Evolutionary conservation across 2,329 filamentous ascomycete genomes (phyloP).

Genomic region (Pleurostoma richardsiae): DNA sequence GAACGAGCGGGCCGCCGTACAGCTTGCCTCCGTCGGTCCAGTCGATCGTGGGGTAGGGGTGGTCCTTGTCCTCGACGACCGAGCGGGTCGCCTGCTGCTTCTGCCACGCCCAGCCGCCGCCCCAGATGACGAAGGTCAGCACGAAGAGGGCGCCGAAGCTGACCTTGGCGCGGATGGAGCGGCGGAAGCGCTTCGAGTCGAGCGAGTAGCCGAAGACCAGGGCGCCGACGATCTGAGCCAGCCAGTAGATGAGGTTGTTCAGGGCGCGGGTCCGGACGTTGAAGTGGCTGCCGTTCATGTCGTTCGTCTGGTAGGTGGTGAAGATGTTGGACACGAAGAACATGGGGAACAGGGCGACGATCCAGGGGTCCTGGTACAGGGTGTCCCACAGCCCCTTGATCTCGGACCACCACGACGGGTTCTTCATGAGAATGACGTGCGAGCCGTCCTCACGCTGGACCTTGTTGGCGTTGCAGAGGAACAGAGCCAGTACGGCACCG

Average conservation of each 20-base stretch:
- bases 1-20: slow-evolving; percentile 76
- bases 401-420: slow-evolving; percentile 81
- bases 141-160: slow-evolving; percentile 58
- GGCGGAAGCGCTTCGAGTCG: slow-evolving; percentile 54
- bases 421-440: slow-evolving; percentile 81
- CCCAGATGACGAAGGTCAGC: slow-evolving; percentile 76
- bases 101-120: slow-evolving; percentile 76
- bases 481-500: slow-evolving; percentile 65
- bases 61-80: slow-evolving; percentile 15
- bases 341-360: slow-evolving; percentile 74
- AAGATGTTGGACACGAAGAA: slow-evolving; percentile 79
- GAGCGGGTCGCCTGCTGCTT: slow-evolving; percentile 50
- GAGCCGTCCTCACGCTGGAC: slow-evolving; percentile 75
- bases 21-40: slow-evolving; percentile 54
- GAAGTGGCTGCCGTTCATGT: slow-evolving; percentile 66
- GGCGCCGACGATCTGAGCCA: slow-evolving; percentile 73
- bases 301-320: slow-evolving; percentile 70
- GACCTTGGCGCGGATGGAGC: slow-evolving; percentile 62
- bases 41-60: slow-evolving; percentile 38
- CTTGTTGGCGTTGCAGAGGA: slow-evolving; percentile 65
- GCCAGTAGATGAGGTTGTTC: slow-evolving; percentile 76
- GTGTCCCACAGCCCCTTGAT: slow-evolving; percentile 71
- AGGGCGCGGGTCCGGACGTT: slow-evolving; percentile 67
- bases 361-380: slow-evolving; percentile 64
- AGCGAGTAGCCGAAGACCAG: slow-evolving; percentile 67